These are phyloP conservation scores for Aspergillus sp. DNA, from an alignment of 2,329 filamentous ascomycete species.

Conservation along the genomic window DNA sequence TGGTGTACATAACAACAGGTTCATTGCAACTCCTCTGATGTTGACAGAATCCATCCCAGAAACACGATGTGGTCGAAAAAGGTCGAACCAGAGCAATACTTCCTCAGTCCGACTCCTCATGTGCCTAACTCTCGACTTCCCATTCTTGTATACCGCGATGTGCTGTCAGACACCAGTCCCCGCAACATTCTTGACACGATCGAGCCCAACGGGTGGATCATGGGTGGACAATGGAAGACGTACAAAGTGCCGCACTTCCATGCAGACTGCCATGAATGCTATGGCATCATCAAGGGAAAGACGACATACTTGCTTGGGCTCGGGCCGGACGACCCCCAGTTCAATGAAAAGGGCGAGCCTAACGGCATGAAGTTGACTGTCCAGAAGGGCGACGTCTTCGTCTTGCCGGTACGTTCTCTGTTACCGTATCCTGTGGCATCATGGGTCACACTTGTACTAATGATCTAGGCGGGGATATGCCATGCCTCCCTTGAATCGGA, in stretches of 20 bases:
- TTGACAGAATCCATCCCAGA: too few species aligned
- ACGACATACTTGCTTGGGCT: neutral
- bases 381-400: neutral
- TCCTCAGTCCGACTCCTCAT: neutral
- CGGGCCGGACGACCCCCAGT: neutral
- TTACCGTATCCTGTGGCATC: neutral
- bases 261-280: slow-evolving; percentile 1
- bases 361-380: neutral
- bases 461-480: too few species aligned
- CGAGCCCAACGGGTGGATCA: slow-evolving; percentile 3
- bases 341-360: neutral
- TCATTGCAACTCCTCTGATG: too few species aligned
- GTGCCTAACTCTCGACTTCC: neutral
- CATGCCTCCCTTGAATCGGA: too few species aligned
- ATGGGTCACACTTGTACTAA: neutral
- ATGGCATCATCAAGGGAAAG: neutral
- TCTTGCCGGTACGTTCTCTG: neutral
- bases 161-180: neutral
- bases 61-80: too few species aligned
- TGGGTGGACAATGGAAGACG: slow-evolving; percentile 5
- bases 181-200: neutral
- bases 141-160: neutral
- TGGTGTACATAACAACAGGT: too few species aligned
- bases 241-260: slow-evolving; percentile 5
- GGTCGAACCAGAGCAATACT: neutral